These are phyloP conservation scores for Xylariaceae sp. DNA, from an alignment of 2,329 filamentous ascomycete species.

Conservation along the genomic window DNA sequence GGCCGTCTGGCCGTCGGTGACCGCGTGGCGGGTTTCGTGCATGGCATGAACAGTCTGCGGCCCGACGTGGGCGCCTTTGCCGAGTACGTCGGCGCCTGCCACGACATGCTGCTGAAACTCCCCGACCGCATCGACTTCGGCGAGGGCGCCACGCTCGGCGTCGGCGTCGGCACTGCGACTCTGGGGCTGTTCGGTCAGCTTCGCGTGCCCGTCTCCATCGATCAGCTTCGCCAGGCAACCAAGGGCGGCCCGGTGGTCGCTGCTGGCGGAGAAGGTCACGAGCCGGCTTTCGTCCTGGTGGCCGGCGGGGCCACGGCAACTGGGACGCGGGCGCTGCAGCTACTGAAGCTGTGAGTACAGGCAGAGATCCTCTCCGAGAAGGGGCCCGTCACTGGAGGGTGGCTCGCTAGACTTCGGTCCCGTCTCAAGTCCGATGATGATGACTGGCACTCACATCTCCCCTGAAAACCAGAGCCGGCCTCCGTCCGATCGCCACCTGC, in stretches of 20 bases:
- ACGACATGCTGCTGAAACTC: slow-evolving; percentile 22
- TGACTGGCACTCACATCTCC: too few relatives aligned
- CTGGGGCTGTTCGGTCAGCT: slow-evolving; percentile 23
- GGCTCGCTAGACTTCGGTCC: too few relatives aligned
- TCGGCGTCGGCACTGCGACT: slow-evolving; percentile 19
- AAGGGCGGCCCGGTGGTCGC: too few relatives aligned
- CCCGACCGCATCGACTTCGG: slow-evolving; percentile 23
- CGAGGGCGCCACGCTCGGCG: slow-evolving; percentile 23
- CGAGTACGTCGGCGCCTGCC: slow-evolving; percentile 22
- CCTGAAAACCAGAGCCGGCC: too few relatives aligned
- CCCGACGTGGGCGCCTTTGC: slow-evolving; percentile 23
- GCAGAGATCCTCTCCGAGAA: too few relatives aligned
- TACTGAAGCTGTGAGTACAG: slow-evolving; percentile 21
- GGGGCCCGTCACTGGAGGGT: slow-evolving; percentile 1
- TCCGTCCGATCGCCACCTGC: slow-evolving; percentile 35
- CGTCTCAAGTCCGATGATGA: too few relatives aligned
- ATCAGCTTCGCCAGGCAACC: too few relatives aligned
- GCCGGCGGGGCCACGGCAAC: slow-evolving; percentile 36
- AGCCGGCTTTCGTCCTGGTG: slow-evolving; percentile 30
- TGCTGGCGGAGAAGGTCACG: slow-evolving; percentile 2
- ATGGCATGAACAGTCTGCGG: slow-evolving; percentile 4
- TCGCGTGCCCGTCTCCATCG: slow-evolving; percentile 1
- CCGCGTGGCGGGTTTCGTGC: slow-evolving; percentile 7
- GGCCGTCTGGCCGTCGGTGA: slow-evolving; percentile 10
- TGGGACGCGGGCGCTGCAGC: slow-evolving; percentile 36